Base-by-base conservation (phyloP, 2,329 filamentous ascomycete species). In the Stachybotrys chlorohalonatus region DNA sequence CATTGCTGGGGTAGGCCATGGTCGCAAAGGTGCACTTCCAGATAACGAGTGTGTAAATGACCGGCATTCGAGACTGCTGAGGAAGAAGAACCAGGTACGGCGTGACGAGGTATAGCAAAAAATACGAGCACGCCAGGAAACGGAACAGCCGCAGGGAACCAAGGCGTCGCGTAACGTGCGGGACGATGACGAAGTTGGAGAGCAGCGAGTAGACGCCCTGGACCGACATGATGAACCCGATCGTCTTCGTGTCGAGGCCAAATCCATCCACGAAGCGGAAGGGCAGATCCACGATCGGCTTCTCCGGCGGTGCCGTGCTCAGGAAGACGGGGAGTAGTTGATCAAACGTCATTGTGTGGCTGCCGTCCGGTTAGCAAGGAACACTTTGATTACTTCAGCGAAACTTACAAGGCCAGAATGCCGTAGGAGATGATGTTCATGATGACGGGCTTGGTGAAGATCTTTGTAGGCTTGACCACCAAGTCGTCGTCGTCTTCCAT, bases 261-360 rank as follows among this genome's bases (percentile, higher is more conserved):
- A 96, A 93, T 16, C 94, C 93, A 56, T 90, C 90, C 3, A 84
- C 84, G 62, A 99, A 97, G 63, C 88, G 87, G 76, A 99, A 94
- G 0, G 93, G 93, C 2, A 96, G 79, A 11, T 73, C 79, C 59
- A 63, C 76, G 58, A 66, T 81, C 70, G 65, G 79, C 66, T 64
- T 79, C 68, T 74, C 62, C 1, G 77, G 78, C 9, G 74, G 68
- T 15, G 73, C 72, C 49, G 89, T 89, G 69, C 89, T 93, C 66
- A 99, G 83, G 62, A 99, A 90, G 2, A 96, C 89, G 0, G 94
- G 93, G 62, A 97, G 85, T 51, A 97, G 81, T 66, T 96, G 89
- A 71, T 99, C 94, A 63, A 95, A 94, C 0, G 92, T 95, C 72
- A 99, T 96, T 11, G 93, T 96, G 73, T 97, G 93, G 74, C 92